phyloP scores from a whole-genome alignment of 1,284 basidiomycete species.

The Singerocomus inundabilis region DNA sequence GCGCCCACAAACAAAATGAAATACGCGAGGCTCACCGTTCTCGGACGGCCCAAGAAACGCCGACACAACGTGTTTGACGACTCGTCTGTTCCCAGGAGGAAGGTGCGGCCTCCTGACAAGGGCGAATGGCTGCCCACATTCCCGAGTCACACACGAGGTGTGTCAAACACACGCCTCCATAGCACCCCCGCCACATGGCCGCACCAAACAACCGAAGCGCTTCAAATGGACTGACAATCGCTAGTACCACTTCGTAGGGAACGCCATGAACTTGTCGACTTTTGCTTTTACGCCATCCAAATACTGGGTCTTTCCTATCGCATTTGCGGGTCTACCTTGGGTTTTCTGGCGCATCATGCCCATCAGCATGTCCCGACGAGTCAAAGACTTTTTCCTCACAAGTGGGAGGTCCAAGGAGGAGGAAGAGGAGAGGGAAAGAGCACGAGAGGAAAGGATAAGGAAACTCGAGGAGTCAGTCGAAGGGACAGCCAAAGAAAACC shows the following conservation, averaged over 20 bases:
- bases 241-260: conserved; percentile 9
- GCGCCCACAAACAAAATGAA: conserved; percentile 21
- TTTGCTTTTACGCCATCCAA: conserved; percentile 30
- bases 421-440: conserved; percentile 22
- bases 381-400: neutral
- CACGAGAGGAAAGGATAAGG: conserved; percentile 5
- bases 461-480: conserved; percentile 18
- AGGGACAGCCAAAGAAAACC: conserved; percentile 15
- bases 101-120: conserved; percentile 9
- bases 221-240: conserved; percentile 28
- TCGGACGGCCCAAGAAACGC: conserved; percentile 8
- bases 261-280: conserved; percentile 32
- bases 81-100: conserved; percentile 10
- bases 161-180: conserved; percentile 20
- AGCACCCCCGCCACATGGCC: conserved; percentile 28
- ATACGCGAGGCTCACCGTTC: conserved; percentile 13
- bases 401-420: conserved; percentile 18
- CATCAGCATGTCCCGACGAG: neutral
- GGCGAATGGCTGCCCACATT: neutral
- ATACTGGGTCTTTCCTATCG: conserved; percentile 29
- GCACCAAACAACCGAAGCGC: conserved; percentile 24
- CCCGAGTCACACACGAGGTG: conserved; percentile 23
- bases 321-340: conserved; percentile 29
- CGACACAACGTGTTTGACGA: conserved; percentile 20
- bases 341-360: conserved; percentile 23